Evolutionary conservation across 192 early-diverging fungal genomes (phyloP).

Genomic region (Geranomyces michiganensis): DNA sequence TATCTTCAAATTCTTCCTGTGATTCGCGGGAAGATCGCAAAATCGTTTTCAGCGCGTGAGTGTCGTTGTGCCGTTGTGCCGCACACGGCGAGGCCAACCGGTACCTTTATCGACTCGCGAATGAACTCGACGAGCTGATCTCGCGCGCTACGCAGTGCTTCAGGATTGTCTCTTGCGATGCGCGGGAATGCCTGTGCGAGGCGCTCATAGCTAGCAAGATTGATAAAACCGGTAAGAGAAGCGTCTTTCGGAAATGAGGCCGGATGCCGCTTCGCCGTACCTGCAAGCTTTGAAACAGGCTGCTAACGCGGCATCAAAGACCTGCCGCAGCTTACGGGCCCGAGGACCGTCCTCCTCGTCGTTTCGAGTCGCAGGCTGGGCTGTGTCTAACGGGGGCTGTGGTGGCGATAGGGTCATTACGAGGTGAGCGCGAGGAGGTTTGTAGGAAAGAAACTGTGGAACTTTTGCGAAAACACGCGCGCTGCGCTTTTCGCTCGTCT

Average conservation of each 20-base stretch:
- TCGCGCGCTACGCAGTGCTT: conserved; percentile 18
- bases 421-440: too few species aligned
- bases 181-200: conserved; percentile 31
- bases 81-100: not conserved
- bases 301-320: conserved; percentile 23
- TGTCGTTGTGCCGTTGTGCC: not conserved
- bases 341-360: conserved; percentile 20
- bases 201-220: conserved; percentile 17
- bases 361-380: too few species aligned
- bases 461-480: too few species aligned
- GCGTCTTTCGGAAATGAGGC: too few species aligned
- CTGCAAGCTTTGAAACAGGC: conserved; percentile 24
- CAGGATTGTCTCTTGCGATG: conserved; percentile 22
- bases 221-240: too few species aligned
- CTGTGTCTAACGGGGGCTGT: too few species aligned
- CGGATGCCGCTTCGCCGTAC: not conserved
- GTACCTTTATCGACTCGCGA: conserved; percentile 8
- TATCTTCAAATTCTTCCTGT: conserved; percentile 34
- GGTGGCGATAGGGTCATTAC: too few species aligned
- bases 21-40: not conserved
- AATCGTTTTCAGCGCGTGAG: not conserved
- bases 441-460: too few species aligned
- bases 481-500: too few species aligned
- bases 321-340: conserved; percentile 18
- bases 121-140: conserved; percentile 32